Percentiles rank a stretch among this genome's conserved stretches.
These are phyloP conservation scores for Ammopiptanthus mongolicus DNA, from an alignment of 306 rosid genomes.

Conservation along the genomic window DNA sequence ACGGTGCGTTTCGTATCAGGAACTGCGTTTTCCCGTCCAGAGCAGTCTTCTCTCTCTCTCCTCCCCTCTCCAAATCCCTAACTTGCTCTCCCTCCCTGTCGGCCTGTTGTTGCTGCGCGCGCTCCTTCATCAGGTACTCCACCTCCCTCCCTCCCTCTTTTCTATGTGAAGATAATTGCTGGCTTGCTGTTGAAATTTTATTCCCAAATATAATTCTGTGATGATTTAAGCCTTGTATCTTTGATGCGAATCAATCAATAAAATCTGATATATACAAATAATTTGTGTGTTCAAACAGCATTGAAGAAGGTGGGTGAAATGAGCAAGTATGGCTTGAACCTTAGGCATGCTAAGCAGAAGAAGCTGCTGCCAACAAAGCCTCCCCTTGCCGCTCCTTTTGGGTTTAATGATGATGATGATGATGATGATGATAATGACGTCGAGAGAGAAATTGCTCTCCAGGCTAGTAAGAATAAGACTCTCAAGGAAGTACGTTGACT, in stretches of 20 bases:
- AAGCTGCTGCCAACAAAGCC: conserved; percentile 51
- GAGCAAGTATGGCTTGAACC: conserved; percentile 89
- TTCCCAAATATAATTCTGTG: neutral
- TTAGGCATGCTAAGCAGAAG: conserved; percentile 57
- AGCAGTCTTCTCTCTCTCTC: no score
- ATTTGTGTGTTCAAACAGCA: conserved; percentile 6
- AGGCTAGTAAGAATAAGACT: conserved; percentile 76
- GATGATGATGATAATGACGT: conserved; percentile 63
- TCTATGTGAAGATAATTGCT: neutral
- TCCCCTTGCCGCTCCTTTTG: conserved; percentile 46
- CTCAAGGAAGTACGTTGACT: conserved; percentile 59
- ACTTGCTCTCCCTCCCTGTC: no score
- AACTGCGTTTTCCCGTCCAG: no score
- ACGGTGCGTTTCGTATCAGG: no score
- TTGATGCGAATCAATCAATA: neutral
- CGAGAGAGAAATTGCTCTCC: conserved; percentile 77
- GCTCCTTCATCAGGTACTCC: no score
- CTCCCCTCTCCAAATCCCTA: no score
- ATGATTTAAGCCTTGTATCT: neutral
- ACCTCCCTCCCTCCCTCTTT: no score
- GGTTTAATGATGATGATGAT: conserved; percentile 63
- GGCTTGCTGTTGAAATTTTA: neutral
- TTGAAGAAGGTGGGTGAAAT: conserved; percentile 29
- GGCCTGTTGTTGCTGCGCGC: no score
- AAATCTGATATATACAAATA: conserved; percentile 1